Evolutionary conservation across 768 basidiomycete genomes (phyloP), one percentile per base, ranked within the genome.

Genomic region (Pleurotus djamor): DNA sequence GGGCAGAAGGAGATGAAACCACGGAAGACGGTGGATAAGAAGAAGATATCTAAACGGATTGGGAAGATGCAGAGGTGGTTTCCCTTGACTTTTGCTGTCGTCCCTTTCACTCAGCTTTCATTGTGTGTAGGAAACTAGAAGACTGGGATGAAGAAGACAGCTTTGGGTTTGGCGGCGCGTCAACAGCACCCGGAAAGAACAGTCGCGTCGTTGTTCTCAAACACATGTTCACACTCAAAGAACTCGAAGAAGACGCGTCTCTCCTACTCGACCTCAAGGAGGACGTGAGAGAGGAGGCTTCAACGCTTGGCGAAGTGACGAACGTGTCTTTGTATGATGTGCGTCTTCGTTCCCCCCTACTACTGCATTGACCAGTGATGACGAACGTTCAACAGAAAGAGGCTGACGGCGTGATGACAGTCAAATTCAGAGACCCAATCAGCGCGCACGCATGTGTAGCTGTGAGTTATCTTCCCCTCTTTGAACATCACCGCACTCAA

Each of bases 121-220:
- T 9, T 14, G 41, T 50, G 10, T 7, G 28, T 66, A 98, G 96
- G 69, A 98, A 96, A 78, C 74, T 98, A 33, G 83, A 83, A 55
- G 94, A 97, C 67, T 98, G 96, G 96, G 89, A 93, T 59, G 94
- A 93, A 35, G 93, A 94, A 69, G 94, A 96, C 63, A 93, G 93
- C 2, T 94, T 94, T 64, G 94, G 94, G 4, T 80, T 81, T 17
- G 82, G 82, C 51, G 87, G 89, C 63, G 71, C 75, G 17, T 68
- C 65, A 33, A 72, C 76, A 21, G 67, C 74, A 5, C 69, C 71
- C 34, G 83, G 83, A 69, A 80, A 84, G 68, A 83, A 82, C 66
- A 81, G 79, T 69, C 83, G 94, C 35, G 89, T 98, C 3, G 96
- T 97, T 7, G 94, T 99, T 0, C 76, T 99, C 62, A 96, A 93